Evolutionary conservation across 176 grass and related monocot species (phyloP), one percentile per base, ranked within the genome.

Genomic region (Oryza coarctata): DNA sequence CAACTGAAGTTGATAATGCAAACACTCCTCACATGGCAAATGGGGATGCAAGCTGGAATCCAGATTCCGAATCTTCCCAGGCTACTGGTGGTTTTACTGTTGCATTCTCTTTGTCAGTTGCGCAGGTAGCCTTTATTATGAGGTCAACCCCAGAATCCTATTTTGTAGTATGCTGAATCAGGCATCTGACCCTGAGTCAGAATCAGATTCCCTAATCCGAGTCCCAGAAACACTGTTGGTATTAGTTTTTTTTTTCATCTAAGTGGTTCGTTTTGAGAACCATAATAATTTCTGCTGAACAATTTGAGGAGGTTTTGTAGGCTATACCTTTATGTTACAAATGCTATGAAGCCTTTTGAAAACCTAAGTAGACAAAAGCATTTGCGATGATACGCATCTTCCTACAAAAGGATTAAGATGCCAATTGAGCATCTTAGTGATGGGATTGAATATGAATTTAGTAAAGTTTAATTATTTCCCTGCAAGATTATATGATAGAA

Each of bases 11-110:
- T 81, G 89, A 88, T 39, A 87, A 78, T 75, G 52, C 74, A 65
- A 91, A 90, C 85, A 90, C 90, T 77, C 84, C 93, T 68, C 92
- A 95, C 70, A 44, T 76, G 47, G 60, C 75, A 73, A 87, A 78
- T 77, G 76, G 80, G 63, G 96, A 98, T 66, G 12, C 80, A 76
- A 91, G 40, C 70, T 98, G 90, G 90, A 91, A 87, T 88, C 71
- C 89, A 65, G 93, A 98, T 82, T 91, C 90, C n/a, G 96, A 98
- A 88, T 88, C 85, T 81, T 93, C 82, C 73, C 92, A 95, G 93
- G 82, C 90, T 83, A 95, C 92, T 86, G 96, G 96, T 71, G 93
- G 96, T 65, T 98, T 95, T 75, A 93, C 62, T 85, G 83, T 98
- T 76, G 92, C 88, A 49, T 95, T 98, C 64, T 94, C 96, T 47